Base-by-base conservation (phyloP, 257 asterid genomes). In the Anisodus tanguticus region DNA sequence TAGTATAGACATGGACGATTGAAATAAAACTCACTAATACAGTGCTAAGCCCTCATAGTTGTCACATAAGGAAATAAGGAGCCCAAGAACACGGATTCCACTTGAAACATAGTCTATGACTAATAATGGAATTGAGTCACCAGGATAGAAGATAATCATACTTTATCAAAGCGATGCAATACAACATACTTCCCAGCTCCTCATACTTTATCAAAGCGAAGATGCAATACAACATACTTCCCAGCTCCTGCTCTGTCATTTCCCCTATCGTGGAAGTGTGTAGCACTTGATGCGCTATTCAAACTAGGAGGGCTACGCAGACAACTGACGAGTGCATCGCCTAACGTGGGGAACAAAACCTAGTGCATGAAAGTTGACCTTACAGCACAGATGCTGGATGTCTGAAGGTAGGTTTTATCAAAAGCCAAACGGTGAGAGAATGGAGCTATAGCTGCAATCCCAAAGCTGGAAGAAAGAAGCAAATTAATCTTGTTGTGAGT, bases 91-190 rank as follows among this genome's bases (percentile, higher is more conserved):
- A 76, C 47, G 6, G 64, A 53, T 47, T 53, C 49, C 26, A 77
- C 5, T 53, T 26, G 31, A 77, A 77, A 45, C 64, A 31, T 13
- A 77, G 62, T 1, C 31, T 45, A 2, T 62, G 78, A 67, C 54
- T 53, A 68, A 58, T 49, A 77, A 60, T 4, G 45, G 43, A 26
- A 82, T 10, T 31, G 74, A 49, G 80, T 67, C 57, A 54, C 69
- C 63, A 79, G 31, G 35, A 82, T 49, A 79, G 57, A 79, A 57
- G 79, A 63, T 49, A 79, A 74, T 49, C 86, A 66, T 85, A 90
- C 92, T 86, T 90, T 90, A 79, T 90, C 92, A 81, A 90, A 90
- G 59, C 90, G 91, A 86, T 90, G 92, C 83, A 90, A 71, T 35
- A 85, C 92, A 63, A 87, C 91, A 79, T 86, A 88, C 82, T 90